Evolutionary conservation across 495 filamentous ascomycete species (phyloP), one percentile per base, ranked within the genome.

Genomic region (Bombardia bombarda): DNA sequence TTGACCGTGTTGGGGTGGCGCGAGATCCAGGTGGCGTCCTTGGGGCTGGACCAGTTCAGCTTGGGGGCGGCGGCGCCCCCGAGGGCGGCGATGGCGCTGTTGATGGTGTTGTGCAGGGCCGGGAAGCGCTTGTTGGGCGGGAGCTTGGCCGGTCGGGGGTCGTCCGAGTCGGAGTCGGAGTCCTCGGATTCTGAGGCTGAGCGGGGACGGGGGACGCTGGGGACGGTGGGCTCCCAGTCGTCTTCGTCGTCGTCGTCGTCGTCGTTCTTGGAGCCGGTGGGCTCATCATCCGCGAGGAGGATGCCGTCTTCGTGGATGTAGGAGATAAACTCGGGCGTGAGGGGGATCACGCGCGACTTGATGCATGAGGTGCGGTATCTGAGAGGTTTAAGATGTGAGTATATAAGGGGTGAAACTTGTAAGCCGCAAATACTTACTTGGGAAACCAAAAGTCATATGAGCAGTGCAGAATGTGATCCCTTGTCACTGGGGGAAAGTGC

Each of bases 241-340:
- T 66, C 65, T 18, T 78, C 66, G 23, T 76, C 74, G 20, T 57
- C 68, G 42, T 68, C 69, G 0, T 49, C 47, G 43, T 69, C 66
- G 14, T 59, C 54, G 21, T 24, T 39, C 16, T 58, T 57, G 20
- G 71, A 67, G 5, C 48, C 42, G 47, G 64, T 67, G 22, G 60
- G 55, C 17, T 64, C 55, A 31, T 77, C 68, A 30, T 80, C 72
- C 3, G 88, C 86, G 16, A 98, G 80, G 38, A 94, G 65, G 52
- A 98, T 96, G 40, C 92, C 90, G 56, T 98, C 92, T 53, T 87
- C 84, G 49, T 83, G 88, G 33, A 98, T 80, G 63, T 96, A 98
- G 25, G 75, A 69, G 37, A 97, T 62, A 60, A 99, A 96, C 7
- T 79, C 63, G 3, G 66, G 58, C 1, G 79, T 73, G 1, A 97